These are phyloP conservation scores for Punica granatum DNA, from an alignment of 345 rosid species.

Conservation along the genomic window DNA sequence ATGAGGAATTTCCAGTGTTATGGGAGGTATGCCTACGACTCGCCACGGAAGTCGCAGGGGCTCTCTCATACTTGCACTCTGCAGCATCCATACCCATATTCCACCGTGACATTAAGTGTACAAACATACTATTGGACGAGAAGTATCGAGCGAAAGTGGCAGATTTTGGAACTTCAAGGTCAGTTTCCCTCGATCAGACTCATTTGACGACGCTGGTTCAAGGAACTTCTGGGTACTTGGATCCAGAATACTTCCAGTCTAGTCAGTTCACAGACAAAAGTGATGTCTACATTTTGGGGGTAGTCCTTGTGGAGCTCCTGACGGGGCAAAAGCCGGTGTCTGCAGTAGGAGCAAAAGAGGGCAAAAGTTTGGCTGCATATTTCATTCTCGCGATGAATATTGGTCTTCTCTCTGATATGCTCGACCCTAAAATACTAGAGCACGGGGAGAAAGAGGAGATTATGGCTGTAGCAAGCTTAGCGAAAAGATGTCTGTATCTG, in stretches of 20 bases:
- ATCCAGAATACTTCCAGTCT: slow-evolving; percentile 18
- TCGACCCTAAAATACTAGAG: slow-evolving; percentile 8
- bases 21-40: slow-evolving; percentile 12
- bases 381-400: slow-evolving; percentile 12
- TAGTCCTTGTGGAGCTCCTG: slow-evolving; percentile 16
- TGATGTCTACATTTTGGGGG: slow-evolving; percentile 19
- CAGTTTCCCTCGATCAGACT: slow-evolving; percentile 14
- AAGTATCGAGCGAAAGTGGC: slow-evolving; percentile 15
- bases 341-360: neutral
- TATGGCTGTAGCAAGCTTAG: slow-evolving; percentile 9
- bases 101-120: slow-evolving; percentile 17
- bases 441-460: slow-evolving; percentile 8
- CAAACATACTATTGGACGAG: slow-evolving; percentile 14
- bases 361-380: neutral
- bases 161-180: slow-evolving; percentile 15
- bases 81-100: slow-evolving; percentile 1
- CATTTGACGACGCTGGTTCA: slow-evolving; percentile 18
- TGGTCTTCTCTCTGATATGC: slow-evolving; percentile 1
- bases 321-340: slow-evolving; percentile 9
- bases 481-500: slow-evolving; percentile 10
- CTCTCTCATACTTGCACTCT: slow-evolving; percentile 13
- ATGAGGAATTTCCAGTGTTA: neutral
- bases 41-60: slow-evolving; percentile 15
- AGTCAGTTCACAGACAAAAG: slow-evolving; percentile 9
- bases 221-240: slow-evolving; percentile 16